Base-by-base conservation (phyloP, 768 basidiomycete species). In the Kwoniella bestiolae region DNA sequence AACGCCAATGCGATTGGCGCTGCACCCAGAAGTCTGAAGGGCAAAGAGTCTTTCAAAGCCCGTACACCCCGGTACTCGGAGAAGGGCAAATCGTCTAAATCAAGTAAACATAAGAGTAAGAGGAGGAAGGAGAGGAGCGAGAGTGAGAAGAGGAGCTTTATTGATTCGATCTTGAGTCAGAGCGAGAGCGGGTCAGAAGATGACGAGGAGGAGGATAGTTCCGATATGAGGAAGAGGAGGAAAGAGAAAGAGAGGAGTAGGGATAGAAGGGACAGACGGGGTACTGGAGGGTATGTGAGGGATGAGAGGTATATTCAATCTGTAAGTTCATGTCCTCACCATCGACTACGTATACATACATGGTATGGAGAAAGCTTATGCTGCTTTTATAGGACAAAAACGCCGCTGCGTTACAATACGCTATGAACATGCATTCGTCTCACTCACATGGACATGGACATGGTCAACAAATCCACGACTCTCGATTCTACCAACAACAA, bases 41-140 rank as follows among this genome's bases (percentile, higher is more conserved):
- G 76, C 8, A 74, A 77, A 57, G 76, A 77, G 56, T 58, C 59
- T 5, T 77, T 64, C 70, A 77, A 77, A 60, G 26, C 67, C 3
- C 62, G 60, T 38, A 57, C 60, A 46, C 26, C 31, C 38, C 56
- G 18, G 47, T n/a, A 50, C 23, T 50, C 46, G 60, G 18, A 28
- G 45, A 45, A 56, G 47, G 34, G 29, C 23, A 50, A 38, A 16
- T 29, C 32, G 32, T 49, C 32, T 8, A 53, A 46, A 16, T 51
- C 31, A 18, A 25, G 38, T 49, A 64, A 64, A 45, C 65, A 45
- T 11, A 57, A 60, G 49, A 46, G 60, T 38, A 46, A 41, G 47
- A 38, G 66, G 45, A 47, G 57, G n/a, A 65, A 56, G 50, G 51
- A 63, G 8, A 52, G 66, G 25, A 56, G 59, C n/a, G 25, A 57